Base-by-base conservation (phyloP, 306 rosid species). In the Cicer bijugum region DNA sequence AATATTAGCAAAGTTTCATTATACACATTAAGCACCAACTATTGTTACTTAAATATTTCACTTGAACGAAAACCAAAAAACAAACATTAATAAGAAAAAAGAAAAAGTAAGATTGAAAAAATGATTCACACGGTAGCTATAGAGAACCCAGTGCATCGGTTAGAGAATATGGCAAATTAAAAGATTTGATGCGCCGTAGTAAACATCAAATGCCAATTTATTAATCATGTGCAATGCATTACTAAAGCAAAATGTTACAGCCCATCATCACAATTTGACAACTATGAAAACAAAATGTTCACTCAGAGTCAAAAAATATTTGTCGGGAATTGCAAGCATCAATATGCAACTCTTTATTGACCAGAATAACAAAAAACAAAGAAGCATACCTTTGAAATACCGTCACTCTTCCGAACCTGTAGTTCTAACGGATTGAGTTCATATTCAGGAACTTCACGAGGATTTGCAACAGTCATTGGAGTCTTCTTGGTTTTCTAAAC, bases 371-470 rank as follows among this genome's bases (percentile, higher is more conserved):
- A 20, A 60, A 28, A 47, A 47, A 50, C n/a, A 14, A 56, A 37
- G 62, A 68, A 69, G 28, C 82, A 23, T 81, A 71, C 99, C 93
- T 86, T 92, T 72, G 97, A 75, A 71, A 91, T 89, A 42, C 96
- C 97, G 57, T 92, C 97, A 45, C 92, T 76, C 96, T 84, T 92
- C 75, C 99, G 96, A 83, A 95, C 86, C 76, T 95, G 99, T 78
- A 95, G 99, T 75, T 95, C 99, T 52, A 85, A 78, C 6, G 99
- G 99, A 87, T 95, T 95, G 74, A 95, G 99, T 87, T 95, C 99
- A 66, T 95, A 95, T 81, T 95, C 99, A 0, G 99, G 99, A 82
- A 95, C 96, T 85, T 95, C 99, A 70, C 97, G 89, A 75, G 99
- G 97, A 89, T 95, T 91, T 7, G 97, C 92, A 74, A 95, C 99